Evolutionary conservation across 2,329 filamentous ascomycete species (phyloP).

Genomic region (Venturia asperata): DNA sequence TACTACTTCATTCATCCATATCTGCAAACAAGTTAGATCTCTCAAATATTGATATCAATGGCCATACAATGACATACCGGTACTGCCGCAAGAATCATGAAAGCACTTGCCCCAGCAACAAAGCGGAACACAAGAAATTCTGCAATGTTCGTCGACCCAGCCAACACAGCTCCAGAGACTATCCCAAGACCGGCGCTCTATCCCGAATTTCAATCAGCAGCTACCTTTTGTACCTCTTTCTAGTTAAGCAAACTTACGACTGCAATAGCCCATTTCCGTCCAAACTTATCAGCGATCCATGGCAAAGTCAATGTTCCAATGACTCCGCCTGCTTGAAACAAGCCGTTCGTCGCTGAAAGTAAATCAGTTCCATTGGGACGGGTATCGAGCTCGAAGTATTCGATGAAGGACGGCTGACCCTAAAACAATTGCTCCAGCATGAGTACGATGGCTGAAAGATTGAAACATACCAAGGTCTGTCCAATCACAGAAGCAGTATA

Average conservation of each 20-base stretch:
- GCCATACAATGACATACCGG: constrained; percentile 21
- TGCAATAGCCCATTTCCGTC: constrained; percentile 24
- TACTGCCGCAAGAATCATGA: constrained; percentile 30
- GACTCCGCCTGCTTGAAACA: constrained; percentile 24
- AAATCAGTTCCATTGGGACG: constrained; percentile 22
- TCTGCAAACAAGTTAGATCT: constrained; percentile 1
- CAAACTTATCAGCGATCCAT: constrained; percentile 22
- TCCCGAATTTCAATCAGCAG: not conserved
- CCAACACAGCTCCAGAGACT: constrained; percentile 27
- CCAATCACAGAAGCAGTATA: constrained; percentile 24
- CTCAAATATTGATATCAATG: not conserved
- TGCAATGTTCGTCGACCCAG: constrained; percentile 24
- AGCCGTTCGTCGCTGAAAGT: constrained; percentile 23
- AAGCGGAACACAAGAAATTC: constrained; percentile 30
- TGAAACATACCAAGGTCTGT: constrained; percentile 22
- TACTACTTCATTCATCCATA: constrained; percentile 31
- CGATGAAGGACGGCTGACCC: constrained; percentile 24
- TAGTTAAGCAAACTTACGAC: constrained; percentile 19
- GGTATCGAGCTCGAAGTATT: constrained; percentile 24
- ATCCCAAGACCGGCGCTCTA: constrained; percentile 25
- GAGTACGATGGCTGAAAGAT: not conserved
- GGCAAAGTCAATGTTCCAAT: constrained; percentile 23
- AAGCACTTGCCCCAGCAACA: constrained; percentile 28
- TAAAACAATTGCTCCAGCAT: not conserved
- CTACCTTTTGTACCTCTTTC: not conserved